Evolutionary conservation across 257 asterid genomes (phyloP), one percentile per base, ranked within the genome.

Genomic region (Solanum bukasovii): DNA sequence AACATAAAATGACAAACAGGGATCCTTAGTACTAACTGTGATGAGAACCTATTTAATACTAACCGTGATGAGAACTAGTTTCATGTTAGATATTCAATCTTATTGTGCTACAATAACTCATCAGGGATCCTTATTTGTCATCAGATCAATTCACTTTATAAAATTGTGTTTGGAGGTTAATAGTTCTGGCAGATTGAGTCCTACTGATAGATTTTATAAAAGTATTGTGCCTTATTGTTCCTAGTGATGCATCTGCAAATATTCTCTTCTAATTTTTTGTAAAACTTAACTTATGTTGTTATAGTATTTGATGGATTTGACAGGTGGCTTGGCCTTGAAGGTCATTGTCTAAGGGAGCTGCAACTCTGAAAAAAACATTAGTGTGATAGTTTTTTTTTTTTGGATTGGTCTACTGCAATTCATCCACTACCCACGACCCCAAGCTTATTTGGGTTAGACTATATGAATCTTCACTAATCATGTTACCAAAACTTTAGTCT

Each of bases 291-390:
- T 38, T 23, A 23, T n/a, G 33, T 75, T 71, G 59, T 38, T 38
- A 38, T 75, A 23, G 59, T 12, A 38, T 38, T 52, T 75, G 33
- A 75, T 75, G 29, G 6, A 42, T 67, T 89, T 88, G 88, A 91
- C 92, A 97, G 99, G 99, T 97, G 63, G 98, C 98, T 79, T 96
- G 98, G 98, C 99, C 99, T 68, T 91, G 98, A 87, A 93, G 98
- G 91, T 98, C 98, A 42, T 91, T 95, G 89, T 89, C 96, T 89
- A 97, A 97, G 94, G 92, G 96, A 71, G 13, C 46, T 3, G 13
- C 13, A 40, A 40, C 46, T 40, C 46, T 40, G 13, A 10, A 40
- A 40, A 40, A 40, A 40, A 37, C 9, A 10, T 59, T 52, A 65
- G 49, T 3, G 1, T 44, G 14, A 12, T 44, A 12, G 49, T 11